Percentiles rank a stretch among this genome's conserved stretches.
Evolutionary conservation across 257 asterid genomes (phyloP).

Genomic region (Misopates orontium): DNA sequence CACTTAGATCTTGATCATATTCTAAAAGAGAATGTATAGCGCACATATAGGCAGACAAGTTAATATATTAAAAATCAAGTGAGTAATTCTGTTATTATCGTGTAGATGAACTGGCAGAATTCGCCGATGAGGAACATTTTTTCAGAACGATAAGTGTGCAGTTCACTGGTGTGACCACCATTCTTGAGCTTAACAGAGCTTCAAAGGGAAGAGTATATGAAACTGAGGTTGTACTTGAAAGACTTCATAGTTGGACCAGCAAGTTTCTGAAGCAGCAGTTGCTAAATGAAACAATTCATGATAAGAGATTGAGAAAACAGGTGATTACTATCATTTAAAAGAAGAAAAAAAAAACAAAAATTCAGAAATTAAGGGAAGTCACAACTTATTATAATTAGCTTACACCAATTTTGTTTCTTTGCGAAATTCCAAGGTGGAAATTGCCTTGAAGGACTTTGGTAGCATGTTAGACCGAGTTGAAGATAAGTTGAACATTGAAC

Average conservation of each 20-base stretch:
- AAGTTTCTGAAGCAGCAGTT: conserved; percentile 36
- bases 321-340: too few relatives aligned
- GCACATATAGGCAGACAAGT: too few relatives aligned
- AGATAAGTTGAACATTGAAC: conserved; percentile 32
- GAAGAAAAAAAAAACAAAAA: too few relatives aligned
- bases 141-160: conserved; percentile 5
- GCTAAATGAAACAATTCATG: conserved; percentile 23
- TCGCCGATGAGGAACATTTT: conserved; percentile 27
- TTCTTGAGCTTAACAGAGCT: conserved; percentile 53
- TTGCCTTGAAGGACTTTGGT: conserved; percentile 35
- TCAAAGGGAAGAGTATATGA: conserved; percentile 33
- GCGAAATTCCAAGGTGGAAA: conserved; percentile 32
- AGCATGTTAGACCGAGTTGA: conserved; percentile 30
- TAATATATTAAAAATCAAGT: too few relatives aligned
- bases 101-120: conserved; percentile 42
- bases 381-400: too few relatives aligned
- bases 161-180: conserved; percentile 14
- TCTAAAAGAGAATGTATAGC: neutral
- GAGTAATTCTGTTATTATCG: too few relatives aligned
- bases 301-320: conserved; percentile 33
- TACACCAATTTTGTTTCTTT: too few relatives aligned
- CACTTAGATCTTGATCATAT: too few relatives aligned
- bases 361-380: too few relatives aligned
- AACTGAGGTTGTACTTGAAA: conserved; percentile 38
- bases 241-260: conserved; percentile 38